These are phyloP conservation scores for Hysterangium stoloniferum DNA, from an alignment of 768 basidiomycete genomes.

Conservation along the genomic window DNA sequence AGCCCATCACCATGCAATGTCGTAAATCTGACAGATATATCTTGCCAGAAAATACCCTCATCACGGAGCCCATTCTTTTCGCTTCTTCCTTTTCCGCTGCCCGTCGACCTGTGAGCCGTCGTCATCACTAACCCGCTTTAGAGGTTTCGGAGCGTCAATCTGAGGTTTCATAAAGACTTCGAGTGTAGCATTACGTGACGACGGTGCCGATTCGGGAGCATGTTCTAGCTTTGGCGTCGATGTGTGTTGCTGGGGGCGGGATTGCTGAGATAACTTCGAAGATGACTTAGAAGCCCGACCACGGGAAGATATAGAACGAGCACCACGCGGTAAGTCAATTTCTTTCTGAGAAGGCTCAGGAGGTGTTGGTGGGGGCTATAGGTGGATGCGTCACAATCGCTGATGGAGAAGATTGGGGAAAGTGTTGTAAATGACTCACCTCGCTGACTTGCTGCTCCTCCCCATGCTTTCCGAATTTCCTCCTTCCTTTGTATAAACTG, in stretches of 20 bases:
- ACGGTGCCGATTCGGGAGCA: background rate
- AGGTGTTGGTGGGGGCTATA: background rate
- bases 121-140: background rate
- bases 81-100: conserved; percentile 1
- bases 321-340: background rate
- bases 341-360: background rate
- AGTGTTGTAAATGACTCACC: background rate
- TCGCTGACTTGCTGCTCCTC: background rate
- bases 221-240: background rate
- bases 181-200: background rate
- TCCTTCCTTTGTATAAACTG: background rate
- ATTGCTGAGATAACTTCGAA: background rate
- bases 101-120: background rate
- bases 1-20: too few relatives aligned
- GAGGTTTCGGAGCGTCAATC: background rate
- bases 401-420: background rate
- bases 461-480: conserved; percentile 8
- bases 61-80: background rate
- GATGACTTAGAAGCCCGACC: background rate
- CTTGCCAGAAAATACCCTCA: too few relatives aligned
- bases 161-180: background rate
- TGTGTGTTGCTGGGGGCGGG: background rate
- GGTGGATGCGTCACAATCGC: background rate
- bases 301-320: background rate
- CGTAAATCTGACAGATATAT: too few relatives aligned